Evolutionary conservation across 148 eudicot genomes (phyloP), one percentile per base, ranked within the genome.

Genomic region (Rhododendron kiyosumense): DNA sequence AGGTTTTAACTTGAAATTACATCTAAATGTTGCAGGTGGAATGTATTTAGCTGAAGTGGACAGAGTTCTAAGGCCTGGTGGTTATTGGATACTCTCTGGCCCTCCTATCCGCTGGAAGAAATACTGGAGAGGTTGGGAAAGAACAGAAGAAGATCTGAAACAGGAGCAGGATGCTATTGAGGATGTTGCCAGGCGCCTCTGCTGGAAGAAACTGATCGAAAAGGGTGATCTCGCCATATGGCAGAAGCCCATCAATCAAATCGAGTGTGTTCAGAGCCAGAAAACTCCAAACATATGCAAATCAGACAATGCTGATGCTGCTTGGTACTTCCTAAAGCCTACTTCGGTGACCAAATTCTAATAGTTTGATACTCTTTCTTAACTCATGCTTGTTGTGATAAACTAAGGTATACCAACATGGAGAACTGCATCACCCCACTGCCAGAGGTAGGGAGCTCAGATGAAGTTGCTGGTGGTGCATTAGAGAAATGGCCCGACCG

Each of bases 1-100:
- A 65, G 73, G 14, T 26, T 65, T 65, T 26, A n/a, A 2, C 32
- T 65, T n/a, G 73, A 65, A 71, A 36, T 9, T 28, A 14, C 13
- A 15, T 41, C 41, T 1, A 26, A 22, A 74, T 49, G 34, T 14
- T 89, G 87, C 89, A 96, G 99, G 90, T 89, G 99, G 99, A 83
- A 3, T 96, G 85, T 96, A 96, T 85, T 89, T 96, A 59, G 92
- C 90, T 79, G 99, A 96, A 91, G 98, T 96, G 80, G 99, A 96
- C 83, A 92, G 99, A 88, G 88, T 96, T 41, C 83, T 96, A 32
- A 92, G 99, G 84, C 99, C 99, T 7, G 99, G 99, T 85, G 99
- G 98, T 26, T 96, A 96, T 59, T 95, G 99, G 99, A 90, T 96
- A 88, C 95, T 96, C 28, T 96, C 99, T 34, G 99, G 99, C 22